Conservation (phyloP, 2,329 filamentous ascomycete species). For the Fusarium buharicum region DNA sequence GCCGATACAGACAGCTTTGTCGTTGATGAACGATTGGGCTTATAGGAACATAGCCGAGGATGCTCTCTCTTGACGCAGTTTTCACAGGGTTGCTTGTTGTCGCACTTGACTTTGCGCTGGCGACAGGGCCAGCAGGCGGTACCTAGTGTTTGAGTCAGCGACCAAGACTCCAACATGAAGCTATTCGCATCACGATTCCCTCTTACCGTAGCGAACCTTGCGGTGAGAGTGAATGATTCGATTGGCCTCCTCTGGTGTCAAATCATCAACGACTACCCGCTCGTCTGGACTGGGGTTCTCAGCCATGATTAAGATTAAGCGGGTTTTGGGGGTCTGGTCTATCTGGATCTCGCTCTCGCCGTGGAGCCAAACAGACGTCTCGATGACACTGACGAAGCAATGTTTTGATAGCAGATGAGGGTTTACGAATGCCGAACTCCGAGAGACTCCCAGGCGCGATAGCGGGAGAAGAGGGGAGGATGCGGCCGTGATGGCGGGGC, state of each 20-base stretch:
- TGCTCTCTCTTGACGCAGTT: slow-evolving; percentile 75
- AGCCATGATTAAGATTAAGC: slow-evolving; percentile 54
- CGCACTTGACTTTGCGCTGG: slow-evolving; percentile 75
- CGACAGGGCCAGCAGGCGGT: slow-evolving; percentile 75
- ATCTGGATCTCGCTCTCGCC: slow-evolving; percentile 31
- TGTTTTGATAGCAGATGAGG: slow-evolving; percentile 44
- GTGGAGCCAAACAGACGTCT: slow-evolving; percentile 43
- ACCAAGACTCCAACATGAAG: slow-evolving; percentile 18
- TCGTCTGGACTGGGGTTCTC: slow-evolving; percentile 58
- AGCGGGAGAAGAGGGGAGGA: slow-evolving; percentile 43
- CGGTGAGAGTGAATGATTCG: slow-evolving; percentile 76
- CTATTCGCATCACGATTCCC: slow-evolving; percentile 22
- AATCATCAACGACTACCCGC: slow-evolving; percentile 62
- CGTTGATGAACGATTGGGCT: slow-evolving; percentile 64
- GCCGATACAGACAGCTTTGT: slow-evolving; percentile 51
- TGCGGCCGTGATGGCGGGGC: slow-evolving; percentile 37
- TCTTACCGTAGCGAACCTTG: slow-evolving; percentile 74
- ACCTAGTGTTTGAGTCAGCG: slow-evolving; percentile 53
- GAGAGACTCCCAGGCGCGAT: slow-evolving; percentile 46
- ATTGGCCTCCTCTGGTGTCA: slow-evolving; percentile 73
- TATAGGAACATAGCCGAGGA: slow-evolving; percentile 72
- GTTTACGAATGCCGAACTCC: slow-evolving; percentile 52
- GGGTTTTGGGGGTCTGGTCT: slow-evolving; percentile 30
- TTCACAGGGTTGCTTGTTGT: slow-evolving; percentile 74
- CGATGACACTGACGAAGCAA: slow-evolving; percentile 35